These are phyloP conservation scores for Bidens hawaiensis DNA, from an alignment of 140 eudicot species.

Conservation along the genomic window DNA sequence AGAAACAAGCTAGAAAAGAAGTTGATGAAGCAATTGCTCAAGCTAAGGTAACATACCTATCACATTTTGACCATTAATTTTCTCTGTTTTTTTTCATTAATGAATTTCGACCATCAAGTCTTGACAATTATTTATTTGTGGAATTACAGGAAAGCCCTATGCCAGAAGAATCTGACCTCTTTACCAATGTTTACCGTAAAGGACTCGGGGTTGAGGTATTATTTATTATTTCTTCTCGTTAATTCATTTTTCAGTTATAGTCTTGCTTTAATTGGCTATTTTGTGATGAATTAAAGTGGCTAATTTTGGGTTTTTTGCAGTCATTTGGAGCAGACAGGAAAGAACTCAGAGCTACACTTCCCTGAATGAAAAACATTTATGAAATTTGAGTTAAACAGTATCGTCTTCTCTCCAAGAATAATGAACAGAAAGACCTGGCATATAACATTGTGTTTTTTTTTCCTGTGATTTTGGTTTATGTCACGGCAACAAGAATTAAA, in stretches of 20 bases:
- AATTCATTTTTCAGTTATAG: too few relatives aligned
- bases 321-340: slow-evolving; percentile 89
- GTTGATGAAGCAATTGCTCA: slow-evolving; percentile 96
- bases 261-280: too few relatives aligned
- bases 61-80: neutral
- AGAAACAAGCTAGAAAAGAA: slow-evolving; percentile 80
- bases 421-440: too few relatives aligned
- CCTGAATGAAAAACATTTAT: too few relatives aligned
- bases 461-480: too few relatives aligned
- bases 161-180: slow-evolving; percentile 84
- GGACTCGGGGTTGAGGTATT: slow-evolving; percentile 89
- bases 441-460: too few relatives aligned
- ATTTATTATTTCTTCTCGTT: slow-evolving; percentile 15
- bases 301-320: slow-evolving; percentile 47
- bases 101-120: too few relatives aligned
- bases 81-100: too few relatives aligned
- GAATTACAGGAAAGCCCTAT: slow-evolving; percentile 71
- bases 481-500: too few relatives aligned
- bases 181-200: slow-evolving; percentile 81
- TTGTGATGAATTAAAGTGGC: neutral
- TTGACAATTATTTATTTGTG: neutral
- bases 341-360: slow-evolving; percentile 70
- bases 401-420: too few relatives aligned
- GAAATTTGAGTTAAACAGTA: too few relatives aligned
- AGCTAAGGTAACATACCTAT: slow-evolving; percentile 63